Conservation (phyloP, 805 yeast genomes). For the Limtongia smithiae region DNA sequence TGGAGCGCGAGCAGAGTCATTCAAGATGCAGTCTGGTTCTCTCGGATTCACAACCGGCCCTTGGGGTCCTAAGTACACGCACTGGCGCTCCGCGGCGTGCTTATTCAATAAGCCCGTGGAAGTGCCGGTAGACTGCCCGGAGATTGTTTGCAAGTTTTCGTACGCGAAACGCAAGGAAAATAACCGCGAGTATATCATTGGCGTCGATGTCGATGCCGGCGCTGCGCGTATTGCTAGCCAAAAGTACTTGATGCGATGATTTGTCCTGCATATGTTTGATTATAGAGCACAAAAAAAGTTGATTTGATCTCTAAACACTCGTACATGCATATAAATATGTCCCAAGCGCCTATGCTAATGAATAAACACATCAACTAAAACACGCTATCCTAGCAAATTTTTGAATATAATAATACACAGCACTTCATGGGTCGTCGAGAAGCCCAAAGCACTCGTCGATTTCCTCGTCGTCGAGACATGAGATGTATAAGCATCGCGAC, state of each 20-base stretch:
- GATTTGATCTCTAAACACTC: too few species aligned
- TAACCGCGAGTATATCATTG: conserved; percentile 79
- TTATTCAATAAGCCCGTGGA: conserved; percentile 73
- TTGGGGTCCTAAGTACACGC: conserved; percentile 69
- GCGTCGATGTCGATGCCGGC: conserved; percentile 39
- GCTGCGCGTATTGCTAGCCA: conserved; percentile 7
- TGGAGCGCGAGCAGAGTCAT: conserved; percentile 41
- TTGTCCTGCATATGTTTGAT: neutral
- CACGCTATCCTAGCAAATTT: neutral
- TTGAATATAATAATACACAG: neutral
- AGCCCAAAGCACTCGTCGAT: conserved; percentile 41
- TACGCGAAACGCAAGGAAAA: conserved; percentile 66
- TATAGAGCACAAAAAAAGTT: neutral
- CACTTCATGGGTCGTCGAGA: conserved; percentile 12
- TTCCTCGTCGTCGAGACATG: conserved; percentile 69
- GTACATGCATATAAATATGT: too few species aligned
- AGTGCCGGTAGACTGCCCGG: conserved; percentile 60
- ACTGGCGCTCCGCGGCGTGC: conserved; percentile 88
- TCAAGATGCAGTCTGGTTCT: conserved; percentile 20
- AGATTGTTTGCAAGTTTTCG: conserved; percentile 58
- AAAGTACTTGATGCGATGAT: conserved; percentile 18
- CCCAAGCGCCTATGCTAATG: too few species aligned
- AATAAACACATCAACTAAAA: neutral
- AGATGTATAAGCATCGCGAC: conserved; percentile 79
- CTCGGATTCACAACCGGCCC: conserved; percentile 79